A percentile compares a stretch with the other conserved stretches of the same genome.
Evolutionary conservation across 208 protist genomes (phyloP).

Genomic region (Wallacemonas sp.): DNA sequence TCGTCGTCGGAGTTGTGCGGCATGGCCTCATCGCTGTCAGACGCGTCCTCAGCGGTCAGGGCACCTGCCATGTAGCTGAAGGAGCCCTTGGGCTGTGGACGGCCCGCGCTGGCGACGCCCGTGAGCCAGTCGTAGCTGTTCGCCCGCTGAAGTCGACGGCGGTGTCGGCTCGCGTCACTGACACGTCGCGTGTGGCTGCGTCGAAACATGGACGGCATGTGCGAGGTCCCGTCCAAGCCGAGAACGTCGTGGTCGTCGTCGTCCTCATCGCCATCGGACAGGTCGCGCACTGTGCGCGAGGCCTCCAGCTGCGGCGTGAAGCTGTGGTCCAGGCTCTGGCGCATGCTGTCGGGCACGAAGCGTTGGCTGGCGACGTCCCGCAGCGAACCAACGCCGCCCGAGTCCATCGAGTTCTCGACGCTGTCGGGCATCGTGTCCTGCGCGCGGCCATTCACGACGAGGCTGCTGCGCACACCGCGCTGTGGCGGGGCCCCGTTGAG

Average conservation of each 20-base stretch:
- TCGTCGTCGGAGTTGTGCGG: not conserved
- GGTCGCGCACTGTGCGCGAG: not conserved
- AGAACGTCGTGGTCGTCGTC: not conserved
- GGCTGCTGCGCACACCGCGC: not conserved
- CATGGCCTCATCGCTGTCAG: not conserved
- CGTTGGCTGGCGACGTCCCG: not conserved
- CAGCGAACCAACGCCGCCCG: not conserved
- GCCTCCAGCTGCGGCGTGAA: not conserved
- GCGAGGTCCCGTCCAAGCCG: not conserved
- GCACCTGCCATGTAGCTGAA: slow-evolving; percentile 1
- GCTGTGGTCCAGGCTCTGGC: not conserved
- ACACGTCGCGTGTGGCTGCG: not conserved
- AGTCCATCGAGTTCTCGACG: not conserved
- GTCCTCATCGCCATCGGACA: not conserved
- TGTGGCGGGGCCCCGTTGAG: not conserved
- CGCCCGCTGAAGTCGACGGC: not conserved
- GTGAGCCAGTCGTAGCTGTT: slow-evolving; percentile 9
- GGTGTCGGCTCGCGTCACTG: not conserved
- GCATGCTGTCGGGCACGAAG: not conserved
- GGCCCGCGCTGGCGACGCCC: not conserved
- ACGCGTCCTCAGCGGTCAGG: not conserved
- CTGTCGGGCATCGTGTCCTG: not conserved
- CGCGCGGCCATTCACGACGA: not conserved
- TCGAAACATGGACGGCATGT: slow-evolving; percentile 14
- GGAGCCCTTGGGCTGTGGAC: not conserved